Evolutionary conservation across 192 early-diverging fungal species (phyloP).

Genomic region (Coemansia sp.): DNA sequence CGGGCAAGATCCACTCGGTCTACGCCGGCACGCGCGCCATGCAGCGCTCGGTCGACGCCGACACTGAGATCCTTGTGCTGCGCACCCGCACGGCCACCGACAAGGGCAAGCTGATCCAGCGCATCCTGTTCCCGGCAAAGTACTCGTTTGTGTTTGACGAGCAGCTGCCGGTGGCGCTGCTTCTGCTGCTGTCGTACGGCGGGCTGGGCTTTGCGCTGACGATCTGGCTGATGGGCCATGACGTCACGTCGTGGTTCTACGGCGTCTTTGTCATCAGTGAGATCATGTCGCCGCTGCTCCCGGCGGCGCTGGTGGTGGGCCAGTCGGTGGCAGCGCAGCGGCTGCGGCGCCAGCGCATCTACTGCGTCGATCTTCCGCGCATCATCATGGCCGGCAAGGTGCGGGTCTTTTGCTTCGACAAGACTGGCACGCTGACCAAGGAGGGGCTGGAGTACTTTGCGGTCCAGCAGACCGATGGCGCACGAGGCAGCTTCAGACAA

Average conservation of each 20-base stretch:
- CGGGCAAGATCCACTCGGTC: constrained; percentile 60
- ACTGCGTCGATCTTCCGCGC: constrained; percentile 71
- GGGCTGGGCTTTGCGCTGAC: constrained; percentile 58
- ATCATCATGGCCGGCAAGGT: constrained; percentile 76
- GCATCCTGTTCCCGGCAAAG: constrained; percentile 70
- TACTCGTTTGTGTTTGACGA: constrained; percentile 79
- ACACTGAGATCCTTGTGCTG: constrained; percentile 61
- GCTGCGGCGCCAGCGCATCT: constrained; percentile 63
- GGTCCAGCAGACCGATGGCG: constrained; percentile 22
- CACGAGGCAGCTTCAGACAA: constrained; percentile 14
- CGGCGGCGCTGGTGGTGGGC: constrained; percentile 72
- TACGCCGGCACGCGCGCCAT: constrained; percentile 69
- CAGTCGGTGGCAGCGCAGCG: constrained; percentile 69
- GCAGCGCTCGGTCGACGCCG: constrained; percentile 53
- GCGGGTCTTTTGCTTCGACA: constrained; percentile 76
- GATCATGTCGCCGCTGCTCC: constrained; percentile 67
- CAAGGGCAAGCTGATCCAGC: constrained; percentile 71
- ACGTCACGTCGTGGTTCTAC: constrained; percentile 72
- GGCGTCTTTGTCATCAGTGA: constrained; percentile 73
- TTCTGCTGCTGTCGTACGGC: constrained; percentile 67
- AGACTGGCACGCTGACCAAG: constrained; percentile 76
- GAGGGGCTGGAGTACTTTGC: constrained; percentile 71
- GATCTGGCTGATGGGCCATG: constrained; percentile 62
- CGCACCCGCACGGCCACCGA: constrained; percentile 66
- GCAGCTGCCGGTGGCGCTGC: constrained; percentile 71